Percentiles rank a stretch among this genome's conserved stretches.
phyloP scores from a whole-genome alignment of 345 rosid species.

The Salix dunnii region DNA sequence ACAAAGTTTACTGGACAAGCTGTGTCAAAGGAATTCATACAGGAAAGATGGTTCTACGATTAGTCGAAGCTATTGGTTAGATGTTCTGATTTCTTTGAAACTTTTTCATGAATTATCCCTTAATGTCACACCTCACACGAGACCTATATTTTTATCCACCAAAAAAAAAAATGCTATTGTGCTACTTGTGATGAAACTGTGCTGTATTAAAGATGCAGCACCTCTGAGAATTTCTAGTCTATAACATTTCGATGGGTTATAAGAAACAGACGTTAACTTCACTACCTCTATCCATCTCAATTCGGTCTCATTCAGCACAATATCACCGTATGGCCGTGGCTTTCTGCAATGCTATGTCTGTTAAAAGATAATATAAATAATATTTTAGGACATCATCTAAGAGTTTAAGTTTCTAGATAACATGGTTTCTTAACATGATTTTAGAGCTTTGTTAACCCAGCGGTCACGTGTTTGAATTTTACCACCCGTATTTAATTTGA shows the following conservation, averaged over 20 bases:
- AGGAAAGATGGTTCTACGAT: constrained; percentile 79
- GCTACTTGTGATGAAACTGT: too few species aligned
- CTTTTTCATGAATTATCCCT: background rate
- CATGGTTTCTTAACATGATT: too few species aligned
- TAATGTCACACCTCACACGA: too few species aligned
- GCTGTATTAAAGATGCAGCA: background rate
- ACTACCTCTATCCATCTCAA: too few species aligned
- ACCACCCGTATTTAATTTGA: too few species aligned
- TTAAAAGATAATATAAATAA: too few species aligned
- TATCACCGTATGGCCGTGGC: background rate
- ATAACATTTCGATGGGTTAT: background rate
- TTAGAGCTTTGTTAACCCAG: too few species aligned
- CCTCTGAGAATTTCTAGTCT: background rate
- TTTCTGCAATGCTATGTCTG: background rate
- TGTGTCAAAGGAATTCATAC: constrained; percentile 76
- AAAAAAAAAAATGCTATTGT: too few species aligned
- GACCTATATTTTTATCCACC: background rate
- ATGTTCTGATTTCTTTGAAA: background rate
- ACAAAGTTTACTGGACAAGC: constrained; percentile 75
- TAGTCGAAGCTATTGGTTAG: constrained; percentile 92
- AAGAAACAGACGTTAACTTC: too few species aligned
- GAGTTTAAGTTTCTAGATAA: too few species aligned
- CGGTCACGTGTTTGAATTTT: too few species aligned
- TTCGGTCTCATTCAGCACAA: background rate
- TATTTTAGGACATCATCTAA: too few species aligned